These are phyloP conservation scores for Aspergillus sp. DNA, from an alignment of 2,329 filamentous ascomycete genomes.

Conservation along the genomic window DNA sequence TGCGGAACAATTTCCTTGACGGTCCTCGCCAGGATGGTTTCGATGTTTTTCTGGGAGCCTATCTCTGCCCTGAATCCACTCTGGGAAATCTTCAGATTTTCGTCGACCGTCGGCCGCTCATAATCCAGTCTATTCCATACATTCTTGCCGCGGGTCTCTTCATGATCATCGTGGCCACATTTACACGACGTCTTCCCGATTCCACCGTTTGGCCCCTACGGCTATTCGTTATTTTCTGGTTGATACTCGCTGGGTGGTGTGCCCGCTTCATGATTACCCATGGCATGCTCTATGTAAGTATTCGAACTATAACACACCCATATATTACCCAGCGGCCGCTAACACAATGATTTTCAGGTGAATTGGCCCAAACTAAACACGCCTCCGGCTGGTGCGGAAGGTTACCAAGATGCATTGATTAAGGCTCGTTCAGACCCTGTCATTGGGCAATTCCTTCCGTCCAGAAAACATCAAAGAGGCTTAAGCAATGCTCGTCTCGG, in stretches of 20 bases:
- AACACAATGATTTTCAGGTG: conserved; percentile 57
- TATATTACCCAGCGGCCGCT: not conserved
- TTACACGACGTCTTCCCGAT: conserved; percentile 70
- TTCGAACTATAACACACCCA: not conserved
- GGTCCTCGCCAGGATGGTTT: conserved; percentile 94
- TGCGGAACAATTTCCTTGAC: conserved; percentile 91
- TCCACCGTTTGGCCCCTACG: conserved; percentile 77
- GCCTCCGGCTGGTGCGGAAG: conserved; percentile 79
- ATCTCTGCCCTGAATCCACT: conserved; percentile 70
- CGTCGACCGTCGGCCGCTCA: conserved; percentile 76
- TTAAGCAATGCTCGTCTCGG: conserved; percentile 78
- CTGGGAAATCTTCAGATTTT: conserved; percentile 75
- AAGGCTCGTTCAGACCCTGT: conserved; percentile 81
- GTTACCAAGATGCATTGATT: conserved; percentile 80
- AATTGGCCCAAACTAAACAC: conserved; percentile 98
- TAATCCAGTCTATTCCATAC: conserved; percentile 93
- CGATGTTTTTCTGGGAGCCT: conserved; percentile 86
- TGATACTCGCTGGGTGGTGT: conserved; percentile 68
- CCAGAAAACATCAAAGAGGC: conserved; percentile 71
- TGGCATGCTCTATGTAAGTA: conserved; percentile 90
- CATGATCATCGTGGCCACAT: conserved; percentile 71
- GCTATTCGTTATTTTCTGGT: conserved; percentile 77
- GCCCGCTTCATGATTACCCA: conserved; percentile 76
- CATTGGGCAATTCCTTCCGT: conserved; percentile 68
- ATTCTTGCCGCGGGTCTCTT: conserved; percentile 83